Conservation (phyloP, 306 rosid genomes). For the Amphicarpaea edgeworthii region DNA sequence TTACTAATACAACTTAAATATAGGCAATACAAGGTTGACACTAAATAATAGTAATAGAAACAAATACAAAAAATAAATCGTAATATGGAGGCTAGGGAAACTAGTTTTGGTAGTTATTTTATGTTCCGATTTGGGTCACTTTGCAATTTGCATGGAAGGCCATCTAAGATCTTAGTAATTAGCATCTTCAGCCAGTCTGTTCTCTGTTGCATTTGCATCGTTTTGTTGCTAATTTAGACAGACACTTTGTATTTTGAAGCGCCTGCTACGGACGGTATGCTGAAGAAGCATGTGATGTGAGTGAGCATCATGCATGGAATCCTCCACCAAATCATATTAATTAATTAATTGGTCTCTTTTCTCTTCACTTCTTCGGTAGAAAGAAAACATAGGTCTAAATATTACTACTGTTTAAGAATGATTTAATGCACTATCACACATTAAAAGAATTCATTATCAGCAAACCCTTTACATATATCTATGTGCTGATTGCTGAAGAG, state of each 20-base stretch:
- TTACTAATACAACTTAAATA: background rate
- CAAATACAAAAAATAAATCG: constrained; percentile 37
- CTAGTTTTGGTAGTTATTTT: background rate
- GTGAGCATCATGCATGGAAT: constrained; percentile 46
- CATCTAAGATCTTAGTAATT: constrained; percentile 34
- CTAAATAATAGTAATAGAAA: constrained; percentile 37
- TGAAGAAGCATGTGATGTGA: constrained; percentile 57
- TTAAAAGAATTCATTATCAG: background rate
- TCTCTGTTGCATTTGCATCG: constrained; percentile 44
- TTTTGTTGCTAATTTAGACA: constrained; percentile 34
- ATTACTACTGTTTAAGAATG: background rate
- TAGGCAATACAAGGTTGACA: constrained; percentile 21
- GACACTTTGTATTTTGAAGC: constrained; percentile 45
- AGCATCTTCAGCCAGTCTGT: constrained; percentile 44
- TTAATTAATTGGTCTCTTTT: constrained; percentile 12
- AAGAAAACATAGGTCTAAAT: constrained; percentile 1
- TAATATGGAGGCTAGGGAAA: background rate
- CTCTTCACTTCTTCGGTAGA: background rate
- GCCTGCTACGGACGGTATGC: constrained; percentile 49
- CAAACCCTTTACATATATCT: constrained; percentile 19
- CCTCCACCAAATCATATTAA: constrained; percentile 1
- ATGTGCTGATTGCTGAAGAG: background rate
- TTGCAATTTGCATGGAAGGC: constrained; percentile 15
- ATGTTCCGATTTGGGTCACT: constrained; percentile 10
- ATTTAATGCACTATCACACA: background rate